Evolutionary conservation across 306 rosid species (phyloP), one percentile per base, ranked within the genome.

Genomic region (Senna siamea): DNA sequence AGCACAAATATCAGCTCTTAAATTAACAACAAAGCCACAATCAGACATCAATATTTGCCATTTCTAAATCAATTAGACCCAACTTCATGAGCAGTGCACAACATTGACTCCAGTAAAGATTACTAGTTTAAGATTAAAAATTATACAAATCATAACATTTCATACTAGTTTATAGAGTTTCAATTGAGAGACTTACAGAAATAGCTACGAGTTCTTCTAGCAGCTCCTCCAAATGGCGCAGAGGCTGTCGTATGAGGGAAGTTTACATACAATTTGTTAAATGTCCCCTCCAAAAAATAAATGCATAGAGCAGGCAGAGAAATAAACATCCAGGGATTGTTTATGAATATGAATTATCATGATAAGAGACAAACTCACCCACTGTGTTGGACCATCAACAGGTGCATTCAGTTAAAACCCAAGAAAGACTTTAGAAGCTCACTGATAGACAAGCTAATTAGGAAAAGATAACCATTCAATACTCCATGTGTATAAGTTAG

Each of bases 351-450:
- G 47, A 69, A 63, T 54, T 26, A 72, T 38, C 52, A 18, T 54
- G 34, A 48, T 18, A 34, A 38, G 76, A 2, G 34, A 32, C 59
- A 69, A 84, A 60, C 95, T 87, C 78, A 91, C 98, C 98, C 98
- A 92, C 66, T 94, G 98, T 12, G 97, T 94, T 17, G 97, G 98
- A 80, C 96, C 98, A 84, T 94, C 98, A 62, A 92, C 94, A 28
- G 98, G 98, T 10, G 98, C 96, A 48, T 81, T 87, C 81, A 92
- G 65, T 44, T 94, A 79, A 51, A 79, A 60, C 6, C 79, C 67
- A 63, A 80, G 8, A 69, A 60, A 66, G 34, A 44, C 48, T 66
- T 66, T 37, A 79, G 74, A 76, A 81, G 52, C 40, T 53, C 37
- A 35, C 4, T 52, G 47, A 51, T n/a, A 35, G 54, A 79, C 9